These are phyloP conservation scores for Calendula officinalis DNA, from an alignment of 129 eudicot species.

Conservation along the genomic window DNA sequence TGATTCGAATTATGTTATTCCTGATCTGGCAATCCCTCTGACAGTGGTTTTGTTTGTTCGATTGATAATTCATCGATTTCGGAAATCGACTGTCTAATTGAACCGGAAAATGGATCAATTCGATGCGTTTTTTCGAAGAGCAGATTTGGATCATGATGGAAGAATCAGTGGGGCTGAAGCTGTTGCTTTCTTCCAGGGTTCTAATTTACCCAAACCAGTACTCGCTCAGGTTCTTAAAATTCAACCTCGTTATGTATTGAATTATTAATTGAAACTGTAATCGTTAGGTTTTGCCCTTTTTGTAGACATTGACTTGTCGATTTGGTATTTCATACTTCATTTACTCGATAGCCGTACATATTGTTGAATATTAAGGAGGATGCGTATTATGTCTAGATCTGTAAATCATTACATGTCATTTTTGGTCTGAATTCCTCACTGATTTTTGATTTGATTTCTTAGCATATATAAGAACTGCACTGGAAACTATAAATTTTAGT, in stretches of 20 bases:
- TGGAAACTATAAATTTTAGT: background rate
- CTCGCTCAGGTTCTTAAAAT: conserved; percentile 71
- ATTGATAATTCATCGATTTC: conserved; percentile 15
- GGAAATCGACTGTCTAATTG: background rate
- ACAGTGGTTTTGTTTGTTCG: conserved; percentile 5
- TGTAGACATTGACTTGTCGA: conserved; percentile 8
- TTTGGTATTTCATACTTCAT: background rate
- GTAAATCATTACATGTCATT: background rate
- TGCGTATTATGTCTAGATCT: background rate
- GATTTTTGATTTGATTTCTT: conserved; percentile 5
- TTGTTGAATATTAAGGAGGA: background rate
- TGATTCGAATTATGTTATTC: conserved; percentile 17
- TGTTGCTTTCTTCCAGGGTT: conserved; percentile 75
- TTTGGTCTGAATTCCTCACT: background rate
- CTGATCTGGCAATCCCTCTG: conserved; percentile 16
- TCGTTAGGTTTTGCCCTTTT: background rate
- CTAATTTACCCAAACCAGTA: conserved; percentile 68
- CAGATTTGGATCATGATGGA: conserved; percentile 91
- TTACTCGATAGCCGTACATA: background rate
- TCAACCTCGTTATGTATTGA: background rate
- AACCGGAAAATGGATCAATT: conserved; percentile 58
- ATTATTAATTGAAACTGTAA: background rate
- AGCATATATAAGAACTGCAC: conserved; percentile 7
- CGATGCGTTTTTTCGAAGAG: conserved; percentile 66
- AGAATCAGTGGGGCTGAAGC: conserved; percentile 92